Conservation (phyloP, 2,329 filamentous ascomycete genomes). For the Aspergillus pseudotamarii region DNA sequence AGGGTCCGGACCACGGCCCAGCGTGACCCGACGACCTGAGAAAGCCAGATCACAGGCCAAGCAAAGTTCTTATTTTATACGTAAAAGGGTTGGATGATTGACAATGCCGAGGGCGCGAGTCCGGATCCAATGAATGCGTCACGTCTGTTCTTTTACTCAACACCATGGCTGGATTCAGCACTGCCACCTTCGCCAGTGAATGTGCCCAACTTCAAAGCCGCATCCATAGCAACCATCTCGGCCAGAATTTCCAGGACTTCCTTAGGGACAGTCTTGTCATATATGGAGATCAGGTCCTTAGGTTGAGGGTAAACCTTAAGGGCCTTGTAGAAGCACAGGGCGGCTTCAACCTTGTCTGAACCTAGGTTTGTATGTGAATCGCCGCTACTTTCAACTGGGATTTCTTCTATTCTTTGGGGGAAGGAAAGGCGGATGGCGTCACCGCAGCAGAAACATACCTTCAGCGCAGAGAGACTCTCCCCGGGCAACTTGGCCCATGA, state of each 20-base stretch:
- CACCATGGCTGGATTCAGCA: conserved; percentile 36
- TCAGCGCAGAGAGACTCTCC: conserved; percentile 83
- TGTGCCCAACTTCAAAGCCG: conserved; percentile 65
- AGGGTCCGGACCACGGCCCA: conserved; percentile 25
- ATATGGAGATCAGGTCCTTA: conserved; percentile 89
- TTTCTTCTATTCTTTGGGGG: background rate
- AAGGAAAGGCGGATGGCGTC: conserved; percentile 7
- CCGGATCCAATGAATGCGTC: conserved; percentile 7
- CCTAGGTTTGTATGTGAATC: conserved; percentile 31
- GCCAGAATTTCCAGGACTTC: conserved; percentile 94
- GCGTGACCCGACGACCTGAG: conserved; percentile 23
- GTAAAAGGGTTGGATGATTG: conserved; percentile 16
- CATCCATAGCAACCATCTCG: conserved; percentile 95
- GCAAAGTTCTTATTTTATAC: conserved; percentile 18
- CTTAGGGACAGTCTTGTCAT: conserved; percentile 98
- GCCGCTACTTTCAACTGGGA: conserved; percentile 7
- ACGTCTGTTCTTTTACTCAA: conserved; percentile 35
- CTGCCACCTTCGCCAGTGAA: conserved; percentile 39
- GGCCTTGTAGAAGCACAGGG: conserved; percentile 95
- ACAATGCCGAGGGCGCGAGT: conserved; percentile 10
- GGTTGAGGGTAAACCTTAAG: conserved; percentile 98
- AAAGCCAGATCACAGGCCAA: conserved; percentile 18
- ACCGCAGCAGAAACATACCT: conserved; percentile 59
- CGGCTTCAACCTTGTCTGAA: conserved; percentile 69
- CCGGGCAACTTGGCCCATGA: conserved; percentile 90